Percentiles rank a stretch among this genome's conserved stretches.
Conservation (phyloP, 306 rosid genomes). For the Pyrus betulifolia region DNA sequence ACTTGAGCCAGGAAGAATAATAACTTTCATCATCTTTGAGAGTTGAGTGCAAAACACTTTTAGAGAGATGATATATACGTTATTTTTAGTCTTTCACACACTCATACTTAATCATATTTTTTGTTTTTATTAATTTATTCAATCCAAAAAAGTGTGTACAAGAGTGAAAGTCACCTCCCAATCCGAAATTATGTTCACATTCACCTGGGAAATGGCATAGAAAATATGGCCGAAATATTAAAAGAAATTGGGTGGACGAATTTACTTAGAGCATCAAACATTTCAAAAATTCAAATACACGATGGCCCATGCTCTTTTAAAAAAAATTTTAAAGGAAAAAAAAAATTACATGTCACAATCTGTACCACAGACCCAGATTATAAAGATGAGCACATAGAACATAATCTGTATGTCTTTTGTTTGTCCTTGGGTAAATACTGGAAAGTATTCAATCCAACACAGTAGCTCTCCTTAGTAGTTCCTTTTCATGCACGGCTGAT, state of each 20-base stretch:
- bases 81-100: too few relatives aligned
- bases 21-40: neutral
- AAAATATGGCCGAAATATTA: neutral
- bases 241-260: neutral
- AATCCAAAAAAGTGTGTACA: too few relatives aligned
- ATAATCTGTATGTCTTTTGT: too few relatives aligned
- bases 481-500: neutral
- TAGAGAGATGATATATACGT: fast-evolving
- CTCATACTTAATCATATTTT: too few relatives aligned
- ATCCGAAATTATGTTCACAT: neutral
- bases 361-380: too few relatives aligned
- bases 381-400: too few relatives aligned
- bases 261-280: neutral
- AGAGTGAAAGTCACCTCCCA: neutral
- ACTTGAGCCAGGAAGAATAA: neutral
- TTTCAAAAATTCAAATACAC: neutral
- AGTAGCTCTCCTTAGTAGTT: too few relatives aligned
- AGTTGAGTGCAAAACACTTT: neutral
- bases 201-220: neutral
- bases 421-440: too few relatives aligned
- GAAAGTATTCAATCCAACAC: too few relatives aligned
- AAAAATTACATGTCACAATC: too few relatives aligned
- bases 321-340: too few relatives aligned
- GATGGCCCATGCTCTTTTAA: neutral
- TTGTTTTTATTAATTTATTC: too few relatives aligned